A percentile compares a stretch with the other conserved stretches of the same genome.
phyloP scores from a whole-genome alignment of 257 asterid species.

The Euphrasia confusa region DNA sequence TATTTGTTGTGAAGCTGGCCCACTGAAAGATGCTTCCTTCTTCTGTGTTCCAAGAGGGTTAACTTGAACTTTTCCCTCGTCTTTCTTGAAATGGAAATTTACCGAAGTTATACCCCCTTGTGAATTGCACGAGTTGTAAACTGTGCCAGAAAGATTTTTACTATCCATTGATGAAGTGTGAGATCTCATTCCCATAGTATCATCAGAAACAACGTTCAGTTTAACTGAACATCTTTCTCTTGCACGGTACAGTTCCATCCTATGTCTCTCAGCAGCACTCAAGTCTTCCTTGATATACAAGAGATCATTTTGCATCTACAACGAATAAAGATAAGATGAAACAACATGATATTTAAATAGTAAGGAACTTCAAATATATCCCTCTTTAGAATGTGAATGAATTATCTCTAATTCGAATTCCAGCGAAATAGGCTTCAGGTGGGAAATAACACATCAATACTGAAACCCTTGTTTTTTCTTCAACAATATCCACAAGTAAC shows the following conservation, averaged over 20 bases:
- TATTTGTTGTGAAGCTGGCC: constrained; percentile 48
- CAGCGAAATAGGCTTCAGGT: constrained; percentile 5
- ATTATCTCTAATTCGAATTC: constrained; percentile 6
- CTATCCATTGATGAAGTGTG: constrained; percentile 44
- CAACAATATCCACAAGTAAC: constrained; percentile 12
- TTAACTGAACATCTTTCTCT: constrained; percentile 51
- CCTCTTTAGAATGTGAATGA: constrained; percentile 11
- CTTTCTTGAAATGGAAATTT: constrained; percentile 40
- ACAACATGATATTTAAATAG: constrained; percentile 4
- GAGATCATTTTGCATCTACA: constrained; percentile 61
- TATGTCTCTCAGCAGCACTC: constrained; percentile 59
- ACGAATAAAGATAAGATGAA: constrained; percentile 19
- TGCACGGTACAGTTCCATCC: constrained; percentile 61
- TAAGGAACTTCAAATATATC: constrained; percentile 3
- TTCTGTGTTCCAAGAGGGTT: constrained; percentile 36
- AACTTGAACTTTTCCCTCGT: constrained; percentile 40
- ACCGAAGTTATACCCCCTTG: constrained; percentile 43
- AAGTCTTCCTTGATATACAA: constrained; percentile 62
- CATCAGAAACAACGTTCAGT: constrained; percentile 32
- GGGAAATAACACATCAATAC: constrained; percentile 1
- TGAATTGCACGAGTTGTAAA: constrained; percentile 46
- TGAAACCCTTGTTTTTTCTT: constrained; percentile 5
- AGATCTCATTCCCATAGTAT: constrained; percentile 40
- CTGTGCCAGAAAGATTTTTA: constrained; percentile 35
- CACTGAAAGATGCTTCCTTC: constrained; percentile 48